These are phyloP conservation scores for Ogataea salicorniae DNA, from an alignment of 805 yeast species.

Conservation along the genomic window DNA sequence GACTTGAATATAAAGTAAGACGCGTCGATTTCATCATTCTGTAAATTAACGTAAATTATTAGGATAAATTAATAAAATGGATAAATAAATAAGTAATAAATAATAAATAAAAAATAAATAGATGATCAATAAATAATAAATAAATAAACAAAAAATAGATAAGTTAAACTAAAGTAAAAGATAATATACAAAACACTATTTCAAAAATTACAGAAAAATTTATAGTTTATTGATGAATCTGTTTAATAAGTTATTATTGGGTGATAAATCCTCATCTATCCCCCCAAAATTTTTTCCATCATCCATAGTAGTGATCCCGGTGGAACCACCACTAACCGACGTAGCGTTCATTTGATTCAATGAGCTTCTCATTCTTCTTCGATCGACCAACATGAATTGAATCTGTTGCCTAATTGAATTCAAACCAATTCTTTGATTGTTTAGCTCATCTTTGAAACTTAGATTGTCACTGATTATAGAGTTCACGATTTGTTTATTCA, in stretches of 20 bases:
- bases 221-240: slow-evolving; percentile 16
- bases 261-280: slow-evolving; percentile 12
- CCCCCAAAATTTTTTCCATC: no score
- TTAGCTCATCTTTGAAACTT: slow-evolving; percentile 42
- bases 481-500: slow-evolving; percentile 21
- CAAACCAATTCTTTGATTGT: slow-evolving; percentile 38
- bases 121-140: no score
- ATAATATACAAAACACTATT: no score
- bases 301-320: no score
- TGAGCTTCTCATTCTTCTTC: slow-evolving; percentile 28
- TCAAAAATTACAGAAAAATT: neutral
- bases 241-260: slow-evolving; percentile 1
- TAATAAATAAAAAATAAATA: no score
- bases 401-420: slow-evolving; percentile 46
- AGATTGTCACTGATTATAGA: slow-evolving; percentile 21
- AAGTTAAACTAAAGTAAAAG: no score
- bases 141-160: no score
- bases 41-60: no score
- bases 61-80: no score
- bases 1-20: no score
- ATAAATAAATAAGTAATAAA: no score
- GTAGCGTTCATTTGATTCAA: slow-evolving; percentile 2
- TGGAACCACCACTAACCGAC: neutral
- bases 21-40: no score
- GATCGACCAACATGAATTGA: slow-evolving; percentile 41